Percentiles rank a stretch among this genome's conserved stretches.
These are phyloP conservation scores for Darksidea phi DNA, from an alignment of 495 filamentous ascomycete genomes.

Conservation along the genomic window DNA sequence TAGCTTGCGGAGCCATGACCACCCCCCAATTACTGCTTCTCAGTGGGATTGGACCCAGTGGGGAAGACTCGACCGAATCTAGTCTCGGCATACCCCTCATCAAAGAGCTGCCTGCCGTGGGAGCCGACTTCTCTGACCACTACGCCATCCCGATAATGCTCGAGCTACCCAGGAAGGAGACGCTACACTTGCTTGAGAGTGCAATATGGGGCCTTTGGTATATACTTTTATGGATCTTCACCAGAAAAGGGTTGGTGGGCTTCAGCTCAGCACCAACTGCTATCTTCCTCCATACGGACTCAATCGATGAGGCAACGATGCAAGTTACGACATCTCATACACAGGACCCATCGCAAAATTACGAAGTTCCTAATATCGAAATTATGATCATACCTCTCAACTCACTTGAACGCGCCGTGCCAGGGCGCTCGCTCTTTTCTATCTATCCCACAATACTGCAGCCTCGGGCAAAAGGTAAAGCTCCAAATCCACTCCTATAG, in stretches of 20 bases:
- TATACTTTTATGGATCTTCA: constrained; percentile 24
- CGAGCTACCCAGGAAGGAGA: constrained; percentile 22
- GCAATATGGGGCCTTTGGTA: constrained; percentile 25
- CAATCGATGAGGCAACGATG: constrained; percentile 21
- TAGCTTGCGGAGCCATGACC: constrained; percentile 20
- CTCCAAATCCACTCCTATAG: not conserved
- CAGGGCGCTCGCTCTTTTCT: constrained; percentile 24
- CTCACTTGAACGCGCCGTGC: constrained; percentile 20
- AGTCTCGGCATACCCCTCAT: constrained; percentile 20
- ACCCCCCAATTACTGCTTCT: constrained; percentile 29
- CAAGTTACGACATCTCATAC: constrained; percentile 15
- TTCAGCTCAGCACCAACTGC: constrained; percentile 19
- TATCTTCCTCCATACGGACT: constrained; percentile 24
- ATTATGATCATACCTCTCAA: constrained; percentile 24
- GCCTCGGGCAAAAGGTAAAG: constrained; percentile 21
- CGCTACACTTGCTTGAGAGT: constrained; percentile 8
- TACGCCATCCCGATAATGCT: constrained; percentile 25
- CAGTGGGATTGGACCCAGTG: constrained; percentile 33
- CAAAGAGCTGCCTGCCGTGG: constrained; percentile 24
- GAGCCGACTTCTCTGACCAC: constrained; percentile 28
- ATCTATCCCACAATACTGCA: constrained; percentile 25
- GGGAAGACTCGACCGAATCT: constrained; percentile 5
- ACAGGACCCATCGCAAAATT: constrained; percentile 11
- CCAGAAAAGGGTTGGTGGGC: constrained; percentile 17
- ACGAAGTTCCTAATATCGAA: constrained; percentile 14